Base-by-base conservation (phyloP, 208 protist genomes). In the Leishmania amazonensis region DNA sequence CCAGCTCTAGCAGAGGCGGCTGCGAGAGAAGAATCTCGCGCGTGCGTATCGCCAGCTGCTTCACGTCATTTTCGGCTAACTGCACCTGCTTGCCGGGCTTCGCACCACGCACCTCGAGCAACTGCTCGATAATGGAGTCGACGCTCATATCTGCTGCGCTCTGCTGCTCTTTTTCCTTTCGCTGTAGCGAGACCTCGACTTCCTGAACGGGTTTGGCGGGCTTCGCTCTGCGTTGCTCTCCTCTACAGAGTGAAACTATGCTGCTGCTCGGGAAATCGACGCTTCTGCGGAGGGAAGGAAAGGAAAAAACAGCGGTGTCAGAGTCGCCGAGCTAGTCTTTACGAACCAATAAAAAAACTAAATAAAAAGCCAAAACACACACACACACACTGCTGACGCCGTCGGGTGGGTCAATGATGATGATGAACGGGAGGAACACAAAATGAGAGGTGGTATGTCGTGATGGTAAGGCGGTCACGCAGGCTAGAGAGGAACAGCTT, bases 101-200 rank as follows among this genome's bases (percentile, higher is more conserved):
- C 38, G 90, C 91, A 51, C 94, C 91, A 67, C 97, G 92, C 24
- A 97, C 96, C 88, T 98, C 96, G 24, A 98, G 89, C 53, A 99
- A 88, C 89, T 98, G 98, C 51, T 96, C 94, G 83, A 99, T 97
- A 68, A 99, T 96, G 35, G 85, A 81, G 85, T 99, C 94, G 19
- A 98, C 93, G 80, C 96, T 93, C 81, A 96, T 84, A 24, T 76
- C 19, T 76, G 21, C 49, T 42, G 45, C 19, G 35, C 73, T 28
- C 19, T n/a, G 24, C n/a, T 45, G 21, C n/a, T 24, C 6, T 6
- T 42, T 35, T 11, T 58, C n/a, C n/a, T 58, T 9, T 24, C 35
- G 42, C 47, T 21, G 73, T 28, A 45, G 6, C 45, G 3, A 11
- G 11, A 62, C n/a, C 73, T 38, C 21, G 49, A 76, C 70, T 53